Evolutionary conservation across 495 filamentous ascomycete species (phyloP).

Genomic region (Cercophora samala): DNA sequence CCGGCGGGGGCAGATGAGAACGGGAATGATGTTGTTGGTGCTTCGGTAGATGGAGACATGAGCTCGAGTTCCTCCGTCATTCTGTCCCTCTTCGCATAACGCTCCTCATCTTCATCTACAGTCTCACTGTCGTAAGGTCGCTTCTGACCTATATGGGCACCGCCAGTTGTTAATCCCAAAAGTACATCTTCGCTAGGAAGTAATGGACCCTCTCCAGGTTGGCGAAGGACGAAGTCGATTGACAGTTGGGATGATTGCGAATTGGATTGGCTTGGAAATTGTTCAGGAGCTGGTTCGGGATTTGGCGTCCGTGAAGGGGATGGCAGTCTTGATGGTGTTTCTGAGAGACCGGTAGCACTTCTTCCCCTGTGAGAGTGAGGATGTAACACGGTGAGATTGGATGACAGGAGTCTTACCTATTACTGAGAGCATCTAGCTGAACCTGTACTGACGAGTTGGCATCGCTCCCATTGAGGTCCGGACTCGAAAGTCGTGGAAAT

Average conservation of each 20-base stretch:
- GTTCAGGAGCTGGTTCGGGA: not conserved
- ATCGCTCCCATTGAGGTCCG: slow-evolving; percentile 24
- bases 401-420: slow-evolving; percentile 18
- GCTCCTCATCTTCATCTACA: not conserved
- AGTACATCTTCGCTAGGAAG: not conserved
- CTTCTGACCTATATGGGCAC: not conserved
- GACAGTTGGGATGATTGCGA: not conserved
- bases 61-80: not conserved
- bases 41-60: not conserved
- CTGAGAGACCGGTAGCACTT: not conserved
- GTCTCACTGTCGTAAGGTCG: not conserved
- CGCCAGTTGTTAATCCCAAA: not conserved
- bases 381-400: not conserved
- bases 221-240: not conserved
- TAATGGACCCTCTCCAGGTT: not conserved
- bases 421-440: slow-evolving; percentile 25
- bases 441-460: slow-evolving; percentile 31
- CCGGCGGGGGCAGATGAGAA: not conserved
- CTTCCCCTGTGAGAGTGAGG: not conserved
- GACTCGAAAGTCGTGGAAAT: slow-evolving; percentile 13
- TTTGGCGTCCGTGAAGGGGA: not conserved
- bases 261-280: not conserved
- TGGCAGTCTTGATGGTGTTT: not conserved
- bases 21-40: not conserved
- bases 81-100: not conserved